Conservation (phyloP, 345 rosid species). For the Crucihimalaya himalaica region DNA sequence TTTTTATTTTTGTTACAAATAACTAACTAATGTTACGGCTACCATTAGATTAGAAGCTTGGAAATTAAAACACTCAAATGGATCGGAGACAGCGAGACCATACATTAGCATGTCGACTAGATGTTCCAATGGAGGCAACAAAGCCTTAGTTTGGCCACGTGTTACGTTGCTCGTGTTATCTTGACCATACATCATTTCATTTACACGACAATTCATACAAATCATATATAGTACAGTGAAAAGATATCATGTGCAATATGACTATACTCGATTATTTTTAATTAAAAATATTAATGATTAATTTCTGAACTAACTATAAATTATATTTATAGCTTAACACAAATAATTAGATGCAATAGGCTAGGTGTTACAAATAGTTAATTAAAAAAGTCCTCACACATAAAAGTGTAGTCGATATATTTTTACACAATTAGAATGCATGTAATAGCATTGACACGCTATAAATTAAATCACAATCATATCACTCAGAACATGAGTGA, state of each 20-base stretch:
- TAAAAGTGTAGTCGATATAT: too few species aligned
- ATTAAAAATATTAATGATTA: too few species aligned
- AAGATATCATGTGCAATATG: neutral
- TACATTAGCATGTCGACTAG: conserved; percentile 34
- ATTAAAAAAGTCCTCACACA: too few species aligned
- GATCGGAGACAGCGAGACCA: conserved; percentile 35
- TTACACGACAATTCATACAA: conserved; percentile 6
- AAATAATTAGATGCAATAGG: too few species aligned
- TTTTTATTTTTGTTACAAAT: neutral
- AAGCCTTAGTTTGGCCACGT: conserved; percentile 31
- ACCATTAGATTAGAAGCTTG: neutral
- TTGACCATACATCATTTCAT: conserved; percentile 38
- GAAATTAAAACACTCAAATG: conserved; percentile 6
- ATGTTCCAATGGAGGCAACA: conserved; percentile 40
- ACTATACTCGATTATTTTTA: neutral
- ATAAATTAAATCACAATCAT: too few species aligned
- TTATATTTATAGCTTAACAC: too few species aligned
- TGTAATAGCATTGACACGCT: too few species aligned
- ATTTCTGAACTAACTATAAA: neutral
- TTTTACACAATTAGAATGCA: too few species aligned
- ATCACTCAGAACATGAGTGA: too few species aligned
- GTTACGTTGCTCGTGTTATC: conserved; percentile 15
- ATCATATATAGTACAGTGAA: conserved; percentile 14
- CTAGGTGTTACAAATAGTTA: too few species aligned
- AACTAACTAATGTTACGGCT: conserved; percentile 7